phyloP scores from a whole-genome alignment of 1,284 basidiomycete genomes.

The Takashimella koratensis region DNA sequence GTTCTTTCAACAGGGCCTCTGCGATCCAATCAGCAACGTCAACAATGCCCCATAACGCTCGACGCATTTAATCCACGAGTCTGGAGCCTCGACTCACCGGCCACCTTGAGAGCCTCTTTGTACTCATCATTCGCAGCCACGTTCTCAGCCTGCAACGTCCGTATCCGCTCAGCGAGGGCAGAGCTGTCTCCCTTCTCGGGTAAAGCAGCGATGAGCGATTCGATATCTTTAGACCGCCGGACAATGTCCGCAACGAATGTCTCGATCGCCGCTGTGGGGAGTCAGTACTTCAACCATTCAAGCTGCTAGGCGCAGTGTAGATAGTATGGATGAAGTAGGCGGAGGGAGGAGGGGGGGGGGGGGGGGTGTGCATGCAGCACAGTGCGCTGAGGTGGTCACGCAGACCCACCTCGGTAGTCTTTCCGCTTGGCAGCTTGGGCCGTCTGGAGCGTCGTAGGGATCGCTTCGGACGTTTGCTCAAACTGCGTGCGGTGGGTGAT shows the following conservation, averaged over 20 bases:
- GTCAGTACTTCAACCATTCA: too few relatives aligned
- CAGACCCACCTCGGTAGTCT: slow-evolving; percentile 34
- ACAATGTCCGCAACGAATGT: slow-evolving; percentile 45
- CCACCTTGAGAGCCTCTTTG: slow-evolving; percentile 35
- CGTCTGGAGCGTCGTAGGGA: slow-evolving; percentile 38
- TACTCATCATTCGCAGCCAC: slow-evolving; percentile 42
- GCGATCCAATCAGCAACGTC: background rate
- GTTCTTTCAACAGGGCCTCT: slow-evolving; percentile 39
- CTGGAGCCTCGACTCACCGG: too few relatives aligned
- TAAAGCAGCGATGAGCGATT: slow-evolving; percentile 38
- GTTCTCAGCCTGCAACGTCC: slow-evolving; percentile 41
- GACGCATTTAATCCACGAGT: too few relatives aligned
- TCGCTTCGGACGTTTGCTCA: slow-evolving; percentile 37
- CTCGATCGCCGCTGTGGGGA: slow-evolving; percentile 36
- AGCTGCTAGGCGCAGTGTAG: too few relatives aligned
- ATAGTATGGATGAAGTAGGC: background rate
- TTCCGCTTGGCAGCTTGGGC: slow-evolving; percentile 27
- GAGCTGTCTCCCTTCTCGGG: slow-evolving; percentile 40
- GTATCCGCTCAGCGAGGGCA: slow-evolving; percentile 29
- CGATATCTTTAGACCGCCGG: slow-evolving; percentile 42
- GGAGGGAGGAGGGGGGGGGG: background rate
- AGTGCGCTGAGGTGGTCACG: background rate
- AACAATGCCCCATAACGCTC: too few relatives aligned
- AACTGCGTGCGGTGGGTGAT: slow-evolving; percentile 46
- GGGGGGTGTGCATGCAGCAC: background rate